A percentile compares a stretch with the other conserved stretches of the same genome.
These are phyloP conservation scores for Allium sativum DNA, from an alignment of 106 monocot genomes.

Conservation along the genomic window DNA sequence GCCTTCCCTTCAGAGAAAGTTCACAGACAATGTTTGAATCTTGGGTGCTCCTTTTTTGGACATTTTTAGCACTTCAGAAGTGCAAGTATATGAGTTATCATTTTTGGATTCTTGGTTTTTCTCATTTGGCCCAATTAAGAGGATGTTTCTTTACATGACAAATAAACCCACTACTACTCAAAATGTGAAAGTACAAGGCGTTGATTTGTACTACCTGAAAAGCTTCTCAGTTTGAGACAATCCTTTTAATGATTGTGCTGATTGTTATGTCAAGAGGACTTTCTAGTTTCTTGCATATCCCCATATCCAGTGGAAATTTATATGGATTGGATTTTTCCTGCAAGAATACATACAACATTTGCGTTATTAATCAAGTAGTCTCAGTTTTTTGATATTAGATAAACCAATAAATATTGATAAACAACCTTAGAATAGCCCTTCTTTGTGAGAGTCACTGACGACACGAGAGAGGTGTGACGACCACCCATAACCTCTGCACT, in stretches of 20 bases:
- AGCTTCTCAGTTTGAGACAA: constrained; percentile 34
- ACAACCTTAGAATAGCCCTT: constrained; percentile 17
- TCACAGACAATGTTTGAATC: constrained; percentile 89
- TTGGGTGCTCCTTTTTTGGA: constrained; percentile 73
- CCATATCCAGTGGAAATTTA: constrained; percentile 25
- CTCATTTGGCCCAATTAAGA: no score
- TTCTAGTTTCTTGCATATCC: constrained; percentile 17
- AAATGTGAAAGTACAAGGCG: no score
- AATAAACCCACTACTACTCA: no score
- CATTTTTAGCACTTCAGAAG: constrained; percentile 28
- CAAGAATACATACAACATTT: background rate
- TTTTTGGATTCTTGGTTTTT: no score
- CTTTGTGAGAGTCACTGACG: no score
- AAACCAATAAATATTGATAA: background rate
- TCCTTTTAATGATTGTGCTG: constrained; percentile 37
- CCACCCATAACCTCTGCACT: no score
- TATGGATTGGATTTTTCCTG: constrained; percentile 28
- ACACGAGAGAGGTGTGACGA: no score
- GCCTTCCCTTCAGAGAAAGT: constrained; percentile 90
- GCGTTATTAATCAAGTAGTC: no score
- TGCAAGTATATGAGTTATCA: constrained; percentile 70
- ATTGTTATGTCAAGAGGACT: constrained; percentile 43
- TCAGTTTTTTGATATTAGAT: no score
- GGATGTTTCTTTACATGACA: no score
- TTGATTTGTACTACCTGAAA: constrained; percentile 20